A percentile compares a stretch with the other conserved stretches of the same genome.
Conservation (phyloP, 192 early-diverging fungal species). For the Coemansia sp. region DNA sequence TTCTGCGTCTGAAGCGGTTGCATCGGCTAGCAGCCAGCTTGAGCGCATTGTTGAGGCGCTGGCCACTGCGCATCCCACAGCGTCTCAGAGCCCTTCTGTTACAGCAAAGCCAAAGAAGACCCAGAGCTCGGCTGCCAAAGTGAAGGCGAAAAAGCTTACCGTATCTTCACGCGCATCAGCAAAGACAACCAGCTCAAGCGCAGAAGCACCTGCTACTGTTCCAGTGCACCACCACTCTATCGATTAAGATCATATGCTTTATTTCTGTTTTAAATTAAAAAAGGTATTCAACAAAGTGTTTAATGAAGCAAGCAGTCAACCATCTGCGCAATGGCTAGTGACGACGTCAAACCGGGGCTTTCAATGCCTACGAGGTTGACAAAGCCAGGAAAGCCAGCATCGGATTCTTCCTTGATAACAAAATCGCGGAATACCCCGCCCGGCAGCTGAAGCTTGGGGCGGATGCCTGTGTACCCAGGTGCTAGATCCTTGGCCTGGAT, state of each 20-base stretch:
- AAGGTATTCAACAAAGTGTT: background rate
- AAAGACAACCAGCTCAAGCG: background rate
- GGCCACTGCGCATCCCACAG: slow-evolving; percentile 2
- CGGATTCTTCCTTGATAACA: slow-evolving; percentile 62
- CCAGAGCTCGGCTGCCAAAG: background rate
- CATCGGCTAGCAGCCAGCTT: slow-evolving; percentile 18
- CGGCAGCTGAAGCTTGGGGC: slow-evolving; percentile 77
- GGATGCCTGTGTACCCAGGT: slow-evolving; percentile 76
- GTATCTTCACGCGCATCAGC: background rate
- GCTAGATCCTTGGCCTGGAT: slow-evolving; percentile 60
- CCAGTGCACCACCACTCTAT: background rate
- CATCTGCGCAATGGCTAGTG: slow-evolving; percentile 69
- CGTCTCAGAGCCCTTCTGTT: background rate
- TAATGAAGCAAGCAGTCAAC: slow-evolving; percentile 18
- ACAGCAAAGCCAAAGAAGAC: background rate
- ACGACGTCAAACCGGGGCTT: slow-evolving; percentile 80
- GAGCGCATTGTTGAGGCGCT: slow-evolving; percentile 24
- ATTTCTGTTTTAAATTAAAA: background rate
- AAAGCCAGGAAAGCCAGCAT: slow-evolving; percentile 57
- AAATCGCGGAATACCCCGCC: slow-evolving; percentile 77
- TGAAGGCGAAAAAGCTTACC: background rate
- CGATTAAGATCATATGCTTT: background rate
- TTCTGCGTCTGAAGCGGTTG: background rate
- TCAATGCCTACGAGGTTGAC: slow-evolving; percentile 82
- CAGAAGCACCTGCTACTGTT: background rate